Evolutionary conservation across 2,329 filamentous ascomycete species (phyloP).

Genomic region (Fonsecaea pugnacius): DNA sequence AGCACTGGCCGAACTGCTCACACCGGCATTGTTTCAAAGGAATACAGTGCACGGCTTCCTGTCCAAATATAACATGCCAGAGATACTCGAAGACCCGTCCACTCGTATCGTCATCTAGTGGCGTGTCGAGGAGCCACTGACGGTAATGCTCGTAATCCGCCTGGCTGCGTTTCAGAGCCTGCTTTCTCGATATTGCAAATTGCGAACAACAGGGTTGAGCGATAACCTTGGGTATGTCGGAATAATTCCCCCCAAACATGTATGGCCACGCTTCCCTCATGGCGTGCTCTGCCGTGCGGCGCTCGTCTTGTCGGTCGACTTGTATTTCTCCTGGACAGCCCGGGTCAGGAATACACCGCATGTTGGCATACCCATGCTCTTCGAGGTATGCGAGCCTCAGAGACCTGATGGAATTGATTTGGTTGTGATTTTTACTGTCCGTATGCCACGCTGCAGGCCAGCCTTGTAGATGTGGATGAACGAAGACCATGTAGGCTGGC

Average conservation of each 20-base stretch:
- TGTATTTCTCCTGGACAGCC: constrained; percentile 50
- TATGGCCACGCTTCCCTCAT: constrained; percentile 46
- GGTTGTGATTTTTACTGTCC: constrained; percentile 60
- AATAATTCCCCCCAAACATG: constrained; percentile 39
- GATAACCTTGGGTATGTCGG: constrained; percentile 42
- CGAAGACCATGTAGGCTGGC: constrained; percentile 53
- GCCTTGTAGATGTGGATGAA: constrained; percentile 47
- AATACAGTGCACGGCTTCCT: constrained; percentile 42
- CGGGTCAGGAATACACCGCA: constrained; percentile 63
- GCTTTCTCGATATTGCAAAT: constrained; percentile 63
- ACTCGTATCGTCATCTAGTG: constrained; percentile 59
- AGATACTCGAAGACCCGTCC: constrained; percentile 68
- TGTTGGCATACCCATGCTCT: constrained; percentile 62
- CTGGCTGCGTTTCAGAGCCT: constrained; percentile 54
- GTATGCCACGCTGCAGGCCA: constrained; percentile 55
- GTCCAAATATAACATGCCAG: constrained; percentile 64
- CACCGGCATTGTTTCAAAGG: constrained; percentile 20
- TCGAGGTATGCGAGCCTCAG: constrained; percentile 58
- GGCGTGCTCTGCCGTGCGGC: constrained; percentile 45
- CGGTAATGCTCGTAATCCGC: constrained; percentile 62
- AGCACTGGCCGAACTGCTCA: constrained; percentile 24
- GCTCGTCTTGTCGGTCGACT: constrained; percentile 35
- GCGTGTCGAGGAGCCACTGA: constrained; percentile 63
- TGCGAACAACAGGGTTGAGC: constrained; percentile 68
- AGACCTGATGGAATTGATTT: constrained; percentile 54